Evolutionary conservation across 2,329 filamentous ascomycete genomes (phyloP), one percentile per base, ranked within the genome.

Genomic region (Diplodia seriata): DNA sequence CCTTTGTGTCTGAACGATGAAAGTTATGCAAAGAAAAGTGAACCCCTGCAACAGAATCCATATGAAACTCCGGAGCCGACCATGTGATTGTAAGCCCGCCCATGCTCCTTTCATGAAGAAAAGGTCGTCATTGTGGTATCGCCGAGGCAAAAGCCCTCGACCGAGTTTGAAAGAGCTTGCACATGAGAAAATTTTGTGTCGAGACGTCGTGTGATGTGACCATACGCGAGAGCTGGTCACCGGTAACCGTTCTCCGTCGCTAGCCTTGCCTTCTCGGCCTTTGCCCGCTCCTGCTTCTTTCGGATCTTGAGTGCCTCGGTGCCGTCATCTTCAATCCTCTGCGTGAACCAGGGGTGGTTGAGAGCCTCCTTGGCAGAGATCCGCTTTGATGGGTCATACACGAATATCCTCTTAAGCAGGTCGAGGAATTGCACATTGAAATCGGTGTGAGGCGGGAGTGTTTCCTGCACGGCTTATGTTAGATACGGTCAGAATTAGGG

Each of bases 331-430:
- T 89, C 83, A 26, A 89, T 81, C 14, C 82, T 81, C 76, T 90
- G 87, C 70, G 84, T 86, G 78, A 90, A 90, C 88, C 88, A 90
- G 0, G 86, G 85, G 74, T 90, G 88, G 74, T 89, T 86, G 70
- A 90, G 79, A 18, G 88, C 88, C 73, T 89, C 82, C 71, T 89
- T 87, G 70, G 88, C 88, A 1, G 86, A 87, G 71, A 90, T 89
- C 29, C 88, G 83, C 71, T 85, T 84, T 75, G 87, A 88, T 7
- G 88, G 88, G 69, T 90, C 87, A 74, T 90, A 90, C 23, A 90
- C 85, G 71, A 90, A 90, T 73, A 90, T 90, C 71, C 82, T 84
- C 69, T 84, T 81, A 5, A 90, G 80, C 6, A 90, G 81, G 70
- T 90, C 87, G 57, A 90, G 83, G 77, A 90, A 89, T 63, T 86